Evolutionary conservation across 345 rosid species (phyloP), one percentile per base, ranked within the genome.

Genomic region (Passiflora organensis): DNA sequence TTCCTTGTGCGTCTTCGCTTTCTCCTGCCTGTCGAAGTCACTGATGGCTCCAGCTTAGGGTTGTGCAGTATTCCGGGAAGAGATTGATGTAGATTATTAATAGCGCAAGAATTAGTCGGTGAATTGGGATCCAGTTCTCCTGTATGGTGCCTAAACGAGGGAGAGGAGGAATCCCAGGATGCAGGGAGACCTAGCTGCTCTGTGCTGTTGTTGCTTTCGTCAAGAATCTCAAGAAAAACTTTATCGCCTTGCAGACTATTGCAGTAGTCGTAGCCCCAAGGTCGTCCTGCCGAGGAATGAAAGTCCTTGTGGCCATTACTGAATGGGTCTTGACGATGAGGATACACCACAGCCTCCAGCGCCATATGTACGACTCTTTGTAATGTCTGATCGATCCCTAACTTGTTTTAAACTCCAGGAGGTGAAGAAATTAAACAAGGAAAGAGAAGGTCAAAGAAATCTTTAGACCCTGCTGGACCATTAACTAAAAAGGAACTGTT

Each of bases 1-100:
- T 62, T 85, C 65, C 70, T 83, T 5, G 78, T 65, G 48, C 94
- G 77, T 52, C 89, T 68, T 44, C 96, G 76, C 79, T 87, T 90
- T 57, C 81, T 66, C 58, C 85, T 62, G 49, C 73, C 71, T 21
- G 55, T 71, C 34, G 8, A 8, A 2, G 71, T 0, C 10, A 55
- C 13, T 28, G 32, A 46, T 15, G 73, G 45, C 46, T 67, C 71
- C 59, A 56, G 34, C 32, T 19, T 43, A 4, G 65, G 45, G 45
- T 61, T n/a, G 17, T 16, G 21, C 25, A 28, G 44, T 17, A 15
- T 48, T 22, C 67, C 32, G 13, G 56, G 43, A 16, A 21, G 53
- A 46, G 70, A 41, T 15, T 56, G 60, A 24, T 67, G 70, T 18
- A 43, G 53, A 24, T n/a, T n/a, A n/a, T 68, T 43, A 51, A 65